phyloP scores from a whole-genome alignment of 805 yeast species.

The Teunomyces aglyptinius region DNA sequence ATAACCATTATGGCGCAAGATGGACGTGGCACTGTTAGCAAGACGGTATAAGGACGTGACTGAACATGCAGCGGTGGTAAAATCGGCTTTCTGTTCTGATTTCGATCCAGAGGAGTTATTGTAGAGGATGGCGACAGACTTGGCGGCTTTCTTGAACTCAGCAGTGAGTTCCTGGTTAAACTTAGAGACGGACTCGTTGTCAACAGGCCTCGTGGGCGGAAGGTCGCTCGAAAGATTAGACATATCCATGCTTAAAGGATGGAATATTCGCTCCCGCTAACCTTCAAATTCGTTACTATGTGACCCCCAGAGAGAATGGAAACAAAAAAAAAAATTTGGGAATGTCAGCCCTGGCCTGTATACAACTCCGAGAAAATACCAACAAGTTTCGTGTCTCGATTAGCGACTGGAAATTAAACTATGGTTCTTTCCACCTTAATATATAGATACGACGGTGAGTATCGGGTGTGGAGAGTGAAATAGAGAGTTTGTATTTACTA shows the following conservation, averaged over 20 bases:
- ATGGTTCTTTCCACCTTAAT: slow-evolving; percentile 71
- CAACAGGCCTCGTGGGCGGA: slow-evolving; percentile 52
- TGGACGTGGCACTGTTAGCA: slow-evolving; percentile 50
- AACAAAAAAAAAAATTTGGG: not conserved
- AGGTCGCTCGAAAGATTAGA: slow-evolving; percentile 56
- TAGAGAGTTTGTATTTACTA: not conserved
- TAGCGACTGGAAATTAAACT: not conserved
- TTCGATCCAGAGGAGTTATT: slow-evolving; percentile 26
- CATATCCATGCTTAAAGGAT: slow-evolving; percentile 48
- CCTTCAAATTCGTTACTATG: not conserved
- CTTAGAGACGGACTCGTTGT: slow-evolving; percentile 45
- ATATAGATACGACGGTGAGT: slow-evolving; percentile 61
- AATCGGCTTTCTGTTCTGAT: slow-evolving; percentile 24
- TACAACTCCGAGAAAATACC: not conserved
- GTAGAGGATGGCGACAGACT: slow-evolving; percentile 58
- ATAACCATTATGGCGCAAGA: slow-evolving; percentile 57
- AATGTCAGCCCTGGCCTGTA: not conserved
- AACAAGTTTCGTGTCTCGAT: not conserved
- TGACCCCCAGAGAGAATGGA: not conserved
- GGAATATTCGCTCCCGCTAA: not conserved
- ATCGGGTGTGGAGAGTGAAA: too few species aligned
- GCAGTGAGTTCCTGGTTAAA: slow-evolving; percentile 52
- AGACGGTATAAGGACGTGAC: slow-evolving; percentile 56
- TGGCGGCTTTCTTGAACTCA: slow-evolving; percentile 72
- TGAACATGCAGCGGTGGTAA: slow-evolving; percentile 42